These are phyloP conservation scores for Lavandula angustifolia DNA, from an alignment of 257 asterid genomes.

Conservation along the genomic window DNA sequence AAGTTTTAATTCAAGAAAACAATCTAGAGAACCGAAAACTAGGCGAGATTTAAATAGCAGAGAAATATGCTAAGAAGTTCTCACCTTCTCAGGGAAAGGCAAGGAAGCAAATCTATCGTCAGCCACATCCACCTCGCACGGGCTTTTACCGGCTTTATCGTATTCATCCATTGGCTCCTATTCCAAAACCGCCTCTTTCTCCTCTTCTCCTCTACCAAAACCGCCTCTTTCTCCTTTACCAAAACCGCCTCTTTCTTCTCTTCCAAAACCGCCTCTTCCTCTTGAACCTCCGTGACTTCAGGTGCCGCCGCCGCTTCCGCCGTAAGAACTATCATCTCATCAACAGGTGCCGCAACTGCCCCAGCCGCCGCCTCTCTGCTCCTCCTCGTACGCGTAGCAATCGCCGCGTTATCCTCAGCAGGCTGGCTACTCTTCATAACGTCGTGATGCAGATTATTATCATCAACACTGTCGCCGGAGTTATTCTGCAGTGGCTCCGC, in stretches of 20 bases:
- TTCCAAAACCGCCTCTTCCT: background rate
- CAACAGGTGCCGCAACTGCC: constrained; percentile 42
- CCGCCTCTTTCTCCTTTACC: constrained; percentile 22
- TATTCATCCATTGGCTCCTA: constrained; percentile 61
- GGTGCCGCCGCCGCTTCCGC: constrained; percentile 36
- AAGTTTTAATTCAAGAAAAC: constrained; percentile 19
- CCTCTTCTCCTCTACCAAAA: constrained; percentile 38
- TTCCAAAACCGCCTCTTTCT: constrained; percentile 39
- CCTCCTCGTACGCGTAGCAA: constrained; percentile 65
- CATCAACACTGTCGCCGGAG: background rate
- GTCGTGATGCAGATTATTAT: constrained; percentile 31
- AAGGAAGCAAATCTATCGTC: constrained; percentile 55
- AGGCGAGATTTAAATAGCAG: background rate
- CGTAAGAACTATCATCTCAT: constrained; percentile 44
- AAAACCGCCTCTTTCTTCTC: too few relatives aligned
- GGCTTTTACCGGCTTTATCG: constrained; percentile 53
- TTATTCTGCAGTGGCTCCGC: constrained; percentile 34
- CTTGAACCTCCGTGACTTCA: constrained; percentile 41
- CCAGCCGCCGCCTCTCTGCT: constrained; percentile 59
- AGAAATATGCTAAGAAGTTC: constrained; percentile 18
- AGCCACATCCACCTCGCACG: constrained; percentile 51
- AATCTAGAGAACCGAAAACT: constrained; percentile 22
- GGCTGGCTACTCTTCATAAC: constrained; percentile 11
- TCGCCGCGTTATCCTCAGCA: constrained; percentile 47
- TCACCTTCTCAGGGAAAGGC: constrained; percentile 73